phyloP scores from a whole-genome alignment of 2,329 filamentous ascomycete species.

The Claviceps maximensis region DNA sequence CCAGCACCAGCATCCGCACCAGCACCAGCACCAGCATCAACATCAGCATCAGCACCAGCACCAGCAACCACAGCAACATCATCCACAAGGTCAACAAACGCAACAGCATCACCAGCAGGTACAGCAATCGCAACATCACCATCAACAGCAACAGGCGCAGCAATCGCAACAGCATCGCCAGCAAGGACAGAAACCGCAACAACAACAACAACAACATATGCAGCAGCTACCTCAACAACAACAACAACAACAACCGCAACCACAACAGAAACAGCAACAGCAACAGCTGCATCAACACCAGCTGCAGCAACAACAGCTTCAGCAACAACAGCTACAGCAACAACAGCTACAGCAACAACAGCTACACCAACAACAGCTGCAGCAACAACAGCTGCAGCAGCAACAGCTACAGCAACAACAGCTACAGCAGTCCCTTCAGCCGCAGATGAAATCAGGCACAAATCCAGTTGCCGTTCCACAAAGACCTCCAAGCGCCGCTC shows the following conservation, averaged over 20 bases:
- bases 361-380: slow-evolving; percentile 12
- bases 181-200: slow-evolving; percentile 15
- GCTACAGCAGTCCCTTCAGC: slow-evolving; percentile 13
- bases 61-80: slow-evolving; percentile 20
- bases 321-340: slow-evolving; percentile 5
- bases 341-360: slow-evolving; percentile 18
- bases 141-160: background rate
- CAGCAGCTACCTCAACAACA: slow-evolving; percentile 20
- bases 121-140: slow-evolving; percentile 11
- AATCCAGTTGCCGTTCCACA: slow-evolving; percentile 11
- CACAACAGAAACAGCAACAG: slow-evolving; percentile 16
- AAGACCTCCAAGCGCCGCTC: slow-evolving; percentile 12
- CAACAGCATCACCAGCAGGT: slow-evolving; percentile 17
- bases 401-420: slow-evolving; percentile 7
- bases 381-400: slow-evolving; percentile 9
- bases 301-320: background rate
- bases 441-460: slow-evolving; percentile 10
- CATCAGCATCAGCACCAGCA: slow-evolving; percentile 11
- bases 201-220: slow-evolving; percentile 9
- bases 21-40: slow-evolving; percentile 18
- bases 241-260: slow-evolving; percentile 12
- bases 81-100: slow-evolving; percentile 15
- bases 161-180: slow-evolving; percentile 7
- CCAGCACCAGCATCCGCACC: slow-evolving; percentile 16
- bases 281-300: slow-evolving; percentile 8